phyloP scores from a whole-genome alignment of 208 protist genomes.

The Naegleria lovaniensis region DNA sequence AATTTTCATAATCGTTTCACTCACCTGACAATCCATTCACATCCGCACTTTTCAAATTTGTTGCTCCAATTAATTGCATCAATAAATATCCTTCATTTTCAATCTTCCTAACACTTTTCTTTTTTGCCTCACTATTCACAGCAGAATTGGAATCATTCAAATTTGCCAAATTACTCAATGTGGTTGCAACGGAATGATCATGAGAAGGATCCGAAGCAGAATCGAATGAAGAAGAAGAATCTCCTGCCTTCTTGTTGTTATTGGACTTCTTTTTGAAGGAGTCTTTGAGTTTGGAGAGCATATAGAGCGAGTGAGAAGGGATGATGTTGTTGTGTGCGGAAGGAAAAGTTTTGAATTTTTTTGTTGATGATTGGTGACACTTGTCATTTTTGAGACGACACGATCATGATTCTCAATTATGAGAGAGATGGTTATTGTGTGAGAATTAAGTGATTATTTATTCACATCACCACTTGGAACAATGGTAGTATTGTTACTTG shows the following conservation, averaged over 20 bases:
- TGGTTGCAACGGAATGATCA: not conserved
- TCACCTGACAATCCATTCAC: not conserved
- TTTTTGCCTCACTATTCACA: not conserved
- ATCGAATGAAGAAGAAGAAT: not conserved
- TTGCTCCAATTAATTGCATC: not conserved
- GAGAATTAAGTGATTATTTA: too few species aligned
- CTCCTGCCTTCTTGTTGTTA: not conserved
- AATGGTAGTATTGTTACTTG: too few species aligned
- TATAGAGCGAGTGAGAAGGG: too few species aligned
- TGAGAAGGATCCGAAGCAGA: not conserved
- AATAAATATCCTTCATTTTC: not conserved
- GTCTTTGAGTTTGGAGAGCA: not conserved
- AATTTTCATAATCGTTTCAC: not conserved
- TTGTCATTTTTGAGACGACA: too few species aligned
- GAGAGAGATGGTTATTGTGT: too few species aligned
- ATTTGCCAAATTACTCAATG: too few species aligned
- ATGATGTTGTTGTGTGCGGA: too few species aligned
- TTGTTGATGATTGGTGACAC: too few species aligned
- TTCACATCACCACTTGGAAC: too few species aligned
- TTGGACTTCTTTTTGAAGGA: not conserved
- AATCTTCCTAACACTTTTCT: not conserved
- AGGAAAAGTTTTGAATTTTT: too few species aligned
- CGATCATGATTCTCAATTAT: too few species aligned
- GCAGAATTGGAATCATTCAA: too few species aligned
- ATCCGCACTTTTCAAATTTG: not conserved